A percentile compares a stretch with the other conserved stretches of the same genome.
phyloP scores from a whole-genome alignment of 257 asterid genomes.

The Solanum chiquidenum region DNA sequence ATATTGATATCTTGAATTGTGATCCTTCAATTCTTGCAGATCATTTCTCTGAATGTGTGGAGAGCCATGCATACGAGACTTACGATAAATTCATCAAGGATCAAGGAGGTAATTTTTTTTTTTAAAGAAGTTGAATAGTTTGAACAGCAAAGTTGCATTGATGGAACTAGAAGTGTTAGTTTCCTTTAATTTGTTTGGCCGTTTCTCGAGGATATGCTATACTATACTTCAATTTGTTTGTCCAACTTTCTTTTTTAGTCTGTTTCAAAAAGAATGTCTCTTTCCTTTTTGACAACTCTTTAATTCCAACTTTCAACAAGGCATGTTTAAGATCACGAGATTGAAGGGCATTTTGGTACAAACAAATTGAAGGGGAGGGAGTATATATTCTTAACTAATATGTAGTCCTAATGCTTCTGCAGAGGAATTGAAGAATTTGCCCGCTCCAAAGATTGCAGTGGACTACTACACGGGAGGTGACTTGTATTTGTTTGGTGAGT shows the following conservation, averaged over 20 bases:
- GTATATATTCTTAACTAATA: background rate
- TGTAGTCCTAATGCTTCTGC: background rate
- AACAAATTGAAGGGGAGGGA: background rate
- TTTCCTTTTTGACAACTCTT: background rate
- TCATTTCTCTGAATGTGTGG: conserved; percentile 97
- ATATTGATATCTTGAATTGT: background rate
- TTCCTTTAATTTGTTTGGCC: background rate
- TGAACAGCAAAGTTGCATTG: background rate
- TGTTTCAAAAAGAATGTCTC: background rate
- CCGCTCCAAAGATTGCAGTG: conserved; percentile 72
- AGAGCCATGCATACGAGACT: conserved; percentile 89
- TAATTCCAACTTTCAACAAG: background rate
- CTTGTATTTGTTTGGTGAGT: conserved; percentile 87
- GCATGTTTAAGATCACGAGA: background rate
- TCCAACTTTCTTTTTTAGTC: background rate
- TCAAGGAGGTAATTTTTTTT: conserved; percentile 46
- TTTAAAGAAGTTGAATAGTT: background rate
- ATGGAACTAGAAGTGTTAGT: background rate
- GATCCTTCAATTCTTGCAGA: conserved; percentile 30
- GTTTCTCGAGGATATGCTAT: background rate
- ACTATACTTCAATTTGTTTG: background rate
- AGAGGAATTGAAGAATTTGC: conserved; percentile 67
- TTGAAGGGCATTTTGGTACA: background rate
- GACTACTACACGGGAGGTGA: conserved; percentile 83
- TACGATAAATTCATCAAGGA: conserved; percentile 84